A percentile compares a stretch with the other conserved stretches of the same genome.
phyloP scores from a whole-genome alignment of 805 yeast species.

The Nakazawaea sp. region DNA sequence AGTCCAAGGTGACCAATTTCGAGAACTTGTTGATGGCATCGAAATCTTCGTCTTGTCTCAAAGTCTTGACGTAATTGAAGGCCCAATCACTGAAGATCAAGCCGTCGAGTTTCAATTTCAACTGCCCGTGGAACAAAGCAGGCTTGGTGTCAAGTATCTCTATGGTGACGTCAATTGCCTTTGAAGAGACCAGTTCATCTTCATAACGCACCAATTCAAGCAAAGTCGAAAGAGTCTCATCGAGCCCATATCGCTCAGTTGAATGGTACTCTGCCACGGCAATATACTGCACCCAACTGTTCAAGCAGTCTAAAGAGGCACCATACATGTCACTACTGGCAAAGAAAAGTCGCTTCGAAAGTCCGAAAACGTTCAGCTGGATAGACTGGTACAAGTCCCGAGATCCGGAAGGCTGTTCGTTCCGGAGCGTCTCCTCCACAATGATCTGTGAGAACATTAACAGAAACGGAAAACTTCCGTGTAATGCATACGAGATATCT shows the following conservation, averaged over 20 bases:
- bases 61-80: slow-evolving; percentile 25
- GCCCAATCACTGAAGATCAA: slow-evolving; percentile 44
- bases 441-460: slow-evolving; percentile 36
- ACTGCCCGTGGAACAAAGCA: slow-evolving; percentile 25
- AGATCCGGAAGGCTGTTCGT: slow-evolving; percentile 20
- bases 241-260: slow-evolving; percentile 19
- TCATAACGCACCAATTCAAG: slow-evolving; percentile 12
- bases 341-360: slow-evolving; percentile 19
- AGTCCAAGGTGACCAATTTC: slow-evolving; percentile 35
- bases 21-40: slow-evolving; percentile 36
- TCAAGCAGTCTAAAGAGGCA: slow-evolving; percentile 20
- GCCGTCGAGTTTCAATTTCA: slow-evolving; percentile 23
- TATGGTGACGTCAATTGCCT: slow-evolving; percentile 27
- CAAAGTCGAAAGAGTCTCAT: slow-evolving; percentile 14
- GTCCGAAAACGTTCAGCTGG: slow-evolving; percentile 26
- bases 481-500: too few species aligned
- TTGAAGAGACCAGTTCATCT: slow-evolving; percentile 14
- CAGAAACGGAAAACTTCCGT: slow-evolving; percentile 13
- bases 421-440: slow-evolving; percentile 44
- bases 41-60: slow-evolving; percentile 24
- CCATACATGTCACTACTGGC: slow-evolving; percentile 1
- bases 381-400: slow-evolving; percentile 30
- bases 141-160: slow-evolving; percentile 43
- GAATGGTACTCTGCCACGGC: slow-evolving; percentile 29
- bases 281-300: slow-evolving; percentile 30